Evolutionary conservation across 257 asterid species (phyloP).

Genomic region (Jacaranda copaia): DNA sequence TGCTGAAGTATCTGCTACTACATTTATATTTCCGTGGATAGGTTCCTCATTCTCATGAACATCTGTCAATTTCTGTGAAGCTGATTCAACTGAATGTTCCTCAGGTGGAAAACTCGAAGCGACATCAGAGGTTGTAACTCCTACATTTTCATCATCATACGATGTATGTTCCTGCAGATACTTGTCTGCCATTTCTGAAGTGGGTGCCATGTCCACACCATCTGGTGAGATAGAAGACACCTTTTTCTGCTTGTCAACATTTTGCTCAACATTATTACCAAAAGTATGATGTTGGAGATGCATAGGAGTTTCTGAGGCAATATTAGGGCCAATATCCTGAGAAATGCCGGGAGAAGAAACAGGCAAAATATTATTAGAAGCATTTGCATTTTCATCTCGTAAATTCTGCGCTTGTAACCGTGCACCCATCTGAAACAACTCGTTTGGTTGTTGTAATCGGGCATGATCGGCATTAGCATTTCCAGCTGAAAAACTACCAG

Average conservation of each 20-base stretch:
- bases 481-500: slow-evolving; percentile 45
- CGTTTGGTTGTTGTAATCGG: slow-evolving; percentile 47
- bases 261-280: slow-evolving; percentile 37
- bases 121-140: slow-evolving; percentile 29
- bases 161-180: slow-evolving; percentile 38
- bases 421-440: slow-evolving; percentile 46
- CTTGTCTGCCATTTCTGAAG: slow-evolving; percentile 35
- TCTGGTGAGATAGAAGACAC: slow-evolving; percentile 28
- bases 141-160: slow-evolving; percentile 34
- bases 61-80: slow-evolving; percentile 22
- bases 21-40: slow-evolving; percentile 33
- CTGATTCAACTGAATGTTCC: slow-evolving; percentile 38
- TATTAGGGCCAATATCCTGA: slow-evolving; percentile 44
- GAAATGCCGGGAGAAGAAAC: slow-evolving; percentile 35
- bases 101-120: slow-evolving; percentile 35
- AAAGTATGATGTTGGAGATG: slow-evolving; percentile 51
- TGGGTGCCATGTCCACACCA: slow-evolving; percentile 34
- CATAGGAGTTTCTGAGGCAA: slow-evolving; percentile 43
- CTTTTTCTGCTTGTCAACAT: slow-evolving; percentile 38
- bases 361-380: slow-evolving; percentile 41
- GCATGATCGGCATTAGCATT: slow-evolving; percentile 49
- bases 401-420: slow-evolving; percentile 43
- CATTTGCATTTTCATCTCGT: slow-evolving; percentile 47
- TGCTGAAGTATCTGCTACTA: slow-evolving; percentile 29
- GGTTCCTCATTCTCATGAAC: slow-evolving; percentile 29